phyloP scores from a whole-genome alignment of 75 land plant species.

The Isoetes taiwanensis region DNA sequence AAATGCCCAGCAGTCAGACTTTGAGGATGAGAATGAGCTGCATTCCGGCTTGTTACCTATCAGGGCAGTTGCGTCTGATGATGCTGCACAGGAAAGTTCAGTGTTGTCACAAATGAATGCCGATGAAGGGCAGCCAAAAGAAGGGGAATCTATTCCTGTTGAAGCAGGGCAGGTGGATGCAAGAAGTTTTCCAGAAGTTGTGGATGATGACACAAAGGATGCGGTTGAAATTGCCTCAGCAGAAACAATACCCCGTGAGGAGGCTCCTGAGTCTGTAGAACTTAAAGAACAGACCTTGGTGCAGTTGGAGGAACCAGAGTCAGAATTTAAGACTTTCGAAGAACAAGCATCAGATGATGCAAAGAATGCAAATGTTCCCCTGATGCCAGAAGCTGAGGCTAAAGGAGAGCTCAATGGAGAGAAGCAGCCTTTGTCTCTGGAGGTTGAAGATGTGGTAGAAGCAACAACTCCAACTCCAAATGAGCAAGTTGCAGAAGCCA shows the following conservation, averaged over 20 bases:
- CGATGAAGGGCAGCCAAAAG: slow-evolving; percentile 1
- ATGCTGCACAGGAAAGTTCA: too few relatives aligned
- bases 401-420: too few relatives aligned
- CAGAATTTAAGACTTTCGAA: too few relatives aligned
- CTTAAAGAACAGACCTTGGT: background rate
- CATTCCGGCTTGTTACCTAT: background rate
- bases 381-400: too few relatives aligned
- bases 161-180: background rate
- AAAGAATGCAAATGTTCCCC: too few relatives aligned
- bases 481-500: too few relatives aligned
- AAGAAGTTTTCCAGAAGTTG: background rate
- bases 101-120: too few relatives aligned
- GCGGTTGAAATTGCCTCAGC: background rate
- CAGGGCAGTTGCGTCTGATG: background rate
- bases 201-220: background rate
- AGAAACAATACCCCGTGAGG: background rate
- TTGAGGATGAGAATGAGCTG: too few relatives aligned
- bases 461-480: too few relatives aligned
- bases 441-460: too few relatives aligned
- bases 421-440: too few relatives aligned
- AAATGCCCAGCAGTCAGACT: too few relatives aligned
- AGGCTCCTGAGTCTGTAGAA: background rate
- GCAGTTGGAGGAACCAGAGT: background rate
- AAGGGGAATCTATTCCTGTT: slow-evolving; percentile 1
- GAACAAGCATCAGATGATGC: background rate